Conservation (phyloP, 768 basidiomycete genomes). For the Sporobolomyces phaffii region DNA sequence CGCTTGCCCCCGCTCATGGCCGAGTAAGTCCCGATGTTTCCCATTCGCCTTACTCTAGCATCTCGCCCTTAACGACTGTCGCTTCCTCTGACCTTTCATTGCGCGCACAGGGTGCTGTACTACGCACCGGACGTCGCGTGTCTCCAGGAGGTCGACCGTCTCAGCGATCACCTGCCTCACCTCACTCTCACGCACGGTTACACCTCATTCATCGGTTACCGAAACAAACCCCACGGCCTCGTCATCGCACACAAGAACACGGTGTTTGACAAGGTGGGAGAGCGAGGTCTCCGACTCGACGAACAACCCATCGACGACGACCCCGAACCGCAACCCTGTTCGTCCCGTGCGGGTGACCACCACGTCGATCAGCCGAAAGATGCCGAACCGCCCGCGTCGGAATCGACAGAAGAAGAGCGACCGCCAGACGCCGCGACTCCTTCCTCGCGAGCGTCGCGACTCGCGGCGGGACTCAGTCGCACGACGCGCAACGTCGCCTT, state of each 20-base stretch:
- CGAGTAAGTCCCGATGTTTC: constrained; percentile 7
- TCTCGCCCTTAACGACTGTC: background rate
- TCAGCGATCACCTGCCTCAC: constrained; percentile 26
- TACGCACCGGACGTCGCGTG: constrained; percentile 32
- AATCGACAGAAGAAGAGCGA: constrained; percentile 16
- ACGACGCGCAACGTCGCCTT: constrained; percentile 35
- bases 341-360: background rate
- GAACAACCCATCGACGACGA: constrained; percentile 32
- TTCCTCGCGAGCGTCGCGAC: background rate
- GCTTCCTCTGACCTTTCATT: too few relatives aligned
- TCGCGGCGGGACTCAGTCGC: constrained; percentile 23
- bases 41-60: accelerated
- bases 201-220: constrained; percentile 35
- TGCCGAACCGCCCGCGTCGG: constrained; percentile 1
- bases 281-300: constrained; percentile 34
- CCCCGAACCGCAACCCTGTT: background rate
- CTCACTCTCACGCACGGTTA: constrained; percentile 22
- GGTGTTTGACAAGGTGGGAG: constrained; percentile 35
- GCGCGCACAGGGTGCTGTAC: constrained; percentile 25
- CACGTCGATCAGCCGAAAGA: background rate
- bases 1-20: constrained; percentile 27
- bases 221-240: constrained; percentile 33
- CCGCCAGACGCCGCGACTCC: constrained; percentile 19
- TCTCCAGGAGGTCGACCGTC: constrained; percentile 37
- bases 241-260: constrained; percentile 31